Conservation (phyloP, 805 yeast genomes). For the Hanseniaspora opuntiae region DNA sequence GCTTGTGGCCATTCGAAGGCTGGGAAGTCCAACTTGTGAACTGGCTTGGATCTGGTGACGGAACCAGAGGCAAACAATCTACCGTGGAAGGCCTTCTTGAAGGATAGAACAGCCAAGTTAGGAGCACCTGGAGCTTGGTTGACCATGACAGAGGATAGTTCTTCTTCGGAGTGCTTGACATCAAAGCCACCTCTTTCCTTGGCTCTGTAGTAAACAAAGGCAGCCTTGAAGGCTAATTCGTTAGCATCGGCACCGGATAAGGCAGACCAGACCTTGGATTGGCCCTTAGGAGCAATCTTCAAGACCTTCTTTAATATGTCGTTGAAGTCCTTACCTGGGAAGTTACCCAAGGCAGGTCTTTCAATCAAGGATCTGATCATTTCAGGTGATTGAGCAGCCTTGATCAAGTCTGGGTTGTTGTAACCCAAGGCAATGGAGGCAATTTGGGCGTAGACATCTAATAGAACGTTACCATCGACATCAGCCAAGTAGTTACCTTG, state of each 20-base stretch:
- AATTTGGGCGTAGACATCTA: constrained; percentile 61
- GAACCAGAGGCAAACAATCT: constrained; percentile 85
- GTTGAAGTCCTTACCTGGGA: constrained; percentile 45
- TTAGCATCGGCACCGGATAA: constrained; percentile 58
- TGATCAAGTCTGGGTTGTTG: constrained; percentile 50
- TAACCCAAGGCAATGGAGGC: constrained; percentile 60
- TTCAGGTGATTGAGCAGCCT: constrained; percentile 44
- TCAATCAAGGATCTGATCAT: constrained; percentile 54
- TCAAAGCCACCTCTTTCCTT: constrained; percentile 46
- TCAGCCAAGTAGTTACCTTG: constrained; percentile 53
- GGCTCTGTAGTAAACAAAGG: constrained; percentile 50
- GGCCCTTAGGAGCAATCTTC: constrained; percentile 54
- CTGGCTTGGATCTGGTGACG: constrained; percentile 84
- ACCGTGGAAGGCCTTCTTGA: constrained; percentile 86
- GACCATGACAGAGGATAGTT: constrained; percentile 59
- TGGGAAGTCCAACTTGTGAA: constrained; percentile 86
- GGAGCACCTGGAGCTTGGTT: constrained; percentile 84
- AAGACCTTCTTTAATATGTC: constrained; percentile 33
- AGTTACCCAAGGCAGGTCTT: constrained; percentile 57
- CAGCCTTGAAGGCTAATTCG: constrained; percentile 60
- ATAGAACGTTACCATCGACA: constrained; percentile 47
- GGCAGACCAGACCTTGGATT: constrained; percentile 49
- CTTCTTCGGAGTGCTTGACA: constrained; percentile 45
- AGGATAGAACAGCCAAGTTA: constrained; percentile 70
- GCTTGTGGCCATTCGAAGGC: constrained; percentile 96